These are phyloP conservation scores for Trypanosoma congolense DNA, from an alignment of 208 protist genomes.

Conservation along the genomic window DNA sequence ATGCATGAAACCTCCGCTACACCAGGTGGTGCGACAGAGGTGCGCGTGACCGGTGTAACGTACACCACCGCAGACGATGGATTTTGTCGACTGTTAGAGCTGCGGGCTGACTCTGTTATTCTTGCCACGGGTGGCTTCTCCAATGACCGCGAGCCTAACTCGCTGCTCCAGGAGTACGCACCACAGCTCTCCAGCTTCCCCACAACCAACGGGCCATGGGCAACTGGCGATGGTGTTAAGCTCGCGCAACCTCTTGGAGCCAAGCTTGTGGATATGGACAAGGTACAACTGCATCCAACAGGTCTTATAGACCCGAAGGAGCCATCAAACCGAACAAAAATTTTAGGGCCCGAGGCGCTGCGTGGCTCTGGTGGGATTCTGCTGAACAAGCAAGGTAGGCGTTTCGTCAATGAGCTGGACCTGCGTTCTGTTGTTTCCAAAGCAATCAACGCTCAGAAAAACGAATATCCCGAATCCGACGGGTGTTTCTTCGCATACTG, in stretches of 20 bases:
- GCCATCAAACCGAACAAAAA: slow-evolving; percentile 82
- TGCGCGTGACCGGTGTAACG: slow-evolving; percentile 46
- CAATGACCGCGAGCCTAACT: slow-evolving; percentile 42
- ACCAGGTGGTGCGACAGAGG: slow-evolving; percentile 40
- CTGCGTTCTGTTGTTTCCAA: slow-evolving; percentile 92
- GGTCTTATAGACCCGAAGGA: slow-evolving; percentile 91
- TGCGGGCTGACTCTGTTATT: slow-evolving; percentile 68
- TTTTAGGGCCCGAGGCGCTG: slow-evolving; percentile 94
- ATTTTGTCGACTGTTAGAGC: slow-evolving; percentile 22
- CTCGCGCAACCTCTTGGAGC: slow-evolving; percentile 63
- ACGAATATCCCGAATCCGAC: slow-evolving; percentile 55
- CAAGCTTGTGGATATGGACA: slow-evolving; percentile 89
- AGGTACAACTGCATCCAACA: slow-evolving; percentile 95
- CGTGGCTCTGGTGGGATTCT: slow-evolving; percentile 93
- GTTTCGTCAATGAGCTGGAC: slow-evolving; percentile 95
- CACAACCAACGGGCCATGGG: slow-evolving; percentile 89
- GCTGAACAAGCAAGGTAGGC: slow-evolving; percentile 84
- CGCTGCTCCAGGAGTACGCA: slow-evolving; percentile 76
- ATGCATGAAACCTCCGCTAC: slow-evolving; percentile 27
- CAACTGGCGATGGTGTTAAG: slow-evolving; percentile 83
- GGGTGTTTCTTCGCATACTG: slow-evolving; percentile 76
- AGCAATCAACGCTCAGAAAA: slow-evolving; percentile 75
- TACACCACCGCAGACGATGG: slow-evolving; percentile 30
- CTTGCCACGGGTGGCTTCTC: slow-evolving; percentile 88
- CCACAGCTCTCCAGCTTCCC: slow-evolving; percentile 67